Evolutionary conservation across 768 basidiomycete genomes (phyloP).

Genomic region (Tricholoma terreum): DNA sequence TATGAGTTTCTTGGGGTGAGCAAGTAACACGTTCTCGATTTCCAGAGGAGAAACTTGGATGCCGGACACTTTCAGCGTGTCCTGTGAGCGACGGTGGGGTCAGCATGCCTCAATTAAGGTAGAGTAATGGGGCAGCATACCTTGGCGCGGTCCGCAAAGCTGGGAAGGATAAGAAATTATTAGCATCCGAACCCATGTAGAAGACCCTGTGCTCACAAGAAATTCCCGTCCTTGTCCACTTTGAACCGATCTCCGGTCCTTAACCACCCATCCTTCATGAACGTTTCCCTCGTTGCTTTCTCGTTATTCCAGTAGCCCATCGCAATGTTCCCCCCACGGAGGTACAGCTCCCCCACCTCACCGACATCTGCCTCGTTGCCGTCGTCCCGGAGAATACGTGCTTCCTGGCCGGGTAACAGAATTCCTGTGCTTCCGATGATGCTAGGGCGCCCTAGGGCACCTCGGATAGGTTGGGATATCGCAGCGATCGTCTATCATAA

Average conservation of each 20-base stretch:
- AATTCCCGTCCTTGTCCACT: conserved; percentile 55
- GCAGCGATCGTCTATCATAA: conserved; percentile 53
- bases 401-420: conserved; percentile 63
- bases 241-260: conserved; percentile 70
- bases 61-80: conserved; percentile 81
- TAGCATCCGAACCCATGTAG: background rate
- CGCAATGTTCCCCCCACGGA: conserved; percentile 53
- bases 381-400: conserved; percentile 56
- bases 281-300: conserved; percentile 62
- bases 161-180: conserved; percentile 17
- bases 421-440: conserved; percentile 52
- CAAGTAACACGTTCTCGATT: conserved; percentile 64
- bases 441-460: conserved; percentile 38
- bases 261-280: conserved; percentile 65
- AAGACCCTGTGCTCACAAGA: conserved; percentile 49
- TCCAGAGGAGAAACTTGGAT: conserved; percentile 79
- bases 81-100: conserved; percentile 37
- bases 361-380: conserved; percentile 47
- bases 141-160: conserved; percentile 75
- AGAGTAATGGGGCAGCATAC: conserved; percentile 27
- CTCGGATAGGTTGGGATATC: conserved; percentile 41
- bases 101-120: background rate
- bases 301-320: conserved; percentile 75
- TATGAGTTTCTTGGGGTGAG: conserved; percentile 60
- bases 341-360: conserved; percentile 48